phyloP scores from a whole-genome alignment of 2,329 filamentous ascomycete species.

The Arthrobotrys pseudoclavata region DNA sequence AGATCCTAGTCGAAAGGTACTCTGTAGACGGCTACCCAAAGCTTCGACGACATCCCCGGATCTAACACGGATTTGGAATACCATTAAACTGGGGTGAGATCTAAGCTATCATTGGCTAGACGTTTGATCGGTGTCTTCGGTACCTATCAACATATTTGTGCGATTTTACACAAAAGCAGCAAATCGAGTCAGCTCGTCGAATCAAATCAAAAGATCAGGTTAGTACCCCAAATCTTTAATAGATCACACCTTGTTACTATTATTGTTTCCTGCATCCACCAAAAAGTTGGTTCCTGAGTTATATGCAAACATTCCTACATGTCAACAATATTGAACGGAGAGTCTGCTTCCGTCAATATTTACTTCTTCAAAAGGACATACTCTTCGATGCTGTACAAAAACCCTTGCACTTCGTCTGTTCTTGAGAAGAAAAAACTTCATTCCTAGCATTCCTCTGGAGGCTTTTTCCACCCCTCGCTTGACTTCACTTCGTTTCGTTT shows the following conservation, averaged over 20 bases:
- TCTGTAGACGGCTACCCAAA: constrained; percentile 52
- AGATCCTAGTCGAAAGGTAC: constrained; percentile 35
- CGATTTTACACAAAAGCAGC: constrained; percentile 20
- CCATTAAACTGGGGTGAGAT: constrained; percentile 46
- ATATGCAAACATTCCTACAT: constrained; percentile 42
- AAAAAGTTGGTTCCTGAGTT: constrained; percentile 44
- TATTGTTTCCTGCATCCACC: constrained; percentile 5
- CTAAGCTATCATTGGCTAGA: constrained; percentile 37
- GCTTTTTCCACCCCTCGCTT: constrained; percentile 13
- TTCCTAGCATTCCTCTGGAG: constrained; percentile 32
- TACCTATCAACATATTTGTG: constrained; percentile 26
- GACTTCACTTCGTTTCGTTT: constrained; percentile 21
- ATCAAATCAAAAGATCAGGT: constrained; percentile 48
- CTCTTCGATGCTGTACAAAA: background rate
- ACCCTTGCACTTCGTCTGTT: constrained; percentile 26
- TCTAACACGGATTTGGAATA: constrained; percentile 58
- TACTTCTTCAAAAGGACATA: constrained; percentile 22
- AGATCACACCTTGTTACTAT: constrained; percentile 16
- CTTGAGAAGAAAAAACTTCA: constrained; percentile 1
- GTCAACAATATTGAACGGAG: constrained; percentile 22
- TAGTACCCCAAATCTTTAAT: constrained; percentile 25
- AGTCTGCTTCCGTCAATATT: constrained; percentile 45
- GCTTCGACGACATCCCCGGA: constrained; percentile 36
- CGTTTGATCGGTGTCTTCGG: constrained; percentile 26
- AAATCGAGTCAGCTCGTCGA: background rate